phyloP scores from a whole-genome alignment of 768 basidiomycete genomes.

The Boletus pseudopeckii region DNA sequence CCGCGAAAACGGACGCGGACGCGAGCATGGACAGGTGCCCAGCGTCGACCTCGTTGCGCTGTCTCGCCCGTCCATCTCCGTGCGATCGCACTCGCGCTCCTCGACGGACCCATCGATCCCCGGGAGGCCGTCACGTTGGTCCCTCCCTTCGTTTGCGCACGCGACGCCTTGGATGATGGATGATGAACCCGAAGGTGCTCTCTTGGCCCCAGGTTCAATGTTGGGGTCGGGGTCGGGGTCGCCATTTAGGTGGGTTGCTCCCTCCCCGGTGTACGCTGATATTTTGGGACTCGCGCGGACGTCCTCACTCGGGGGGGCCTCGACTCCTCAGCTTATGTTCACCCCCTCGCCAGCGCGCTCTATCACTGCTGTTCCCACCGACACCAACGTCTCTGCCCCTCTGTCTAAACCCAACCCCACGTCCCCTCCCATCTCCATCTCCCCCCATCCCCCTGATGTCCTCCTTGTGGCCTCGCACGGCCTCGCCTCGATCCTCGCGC shows the following conservation, averaged over 20 bases:
- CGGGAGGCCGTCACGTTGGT: conserved; percentile 11
- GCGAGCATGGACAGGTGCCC: conserved; percentile 5
- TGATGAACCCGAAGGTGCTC: background rate
- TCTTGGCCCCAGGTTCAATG: background rate
- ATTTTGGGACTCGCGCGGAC: background rate
- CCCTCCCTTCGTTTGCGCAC: conserved; percentile 11
- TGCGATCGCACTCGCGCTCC: conserved; percentile 10
- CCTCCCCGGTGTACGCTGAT: background rate
- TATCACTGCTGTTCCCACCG: background rate
- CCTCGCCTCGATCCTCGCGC: conserved; percentile 30
- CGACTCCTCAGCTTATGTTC: background rate
- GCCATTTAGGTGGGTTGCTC: background rate
- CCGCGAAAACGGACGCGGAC: background rate
- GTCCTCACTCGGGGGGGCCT: background rate
- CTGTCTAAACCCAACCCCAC: too few relatives aligned
- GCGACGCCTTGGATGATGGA: conserved; percentile 3
- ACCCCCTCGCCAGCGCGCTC: conserved; percentile 10
- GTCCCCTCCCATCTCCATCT: background rate
- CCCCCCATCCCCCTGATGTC: conserved; percentile 15
- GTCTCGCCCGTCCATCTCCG: conserved; percentile 12
- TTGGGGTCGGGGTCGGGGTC: background rate
- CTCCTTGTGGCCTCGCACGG: conserved; percentile 24
- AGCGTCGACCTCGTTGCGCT: conserved; percentile 23
- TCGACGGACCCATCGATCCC: background rate
- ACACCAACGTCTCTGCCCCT: background rate